Evolutionary conservation across 495 filamentous ascomycete species (phyloP).

Genomic region (Neurospora sp.): DNA sequence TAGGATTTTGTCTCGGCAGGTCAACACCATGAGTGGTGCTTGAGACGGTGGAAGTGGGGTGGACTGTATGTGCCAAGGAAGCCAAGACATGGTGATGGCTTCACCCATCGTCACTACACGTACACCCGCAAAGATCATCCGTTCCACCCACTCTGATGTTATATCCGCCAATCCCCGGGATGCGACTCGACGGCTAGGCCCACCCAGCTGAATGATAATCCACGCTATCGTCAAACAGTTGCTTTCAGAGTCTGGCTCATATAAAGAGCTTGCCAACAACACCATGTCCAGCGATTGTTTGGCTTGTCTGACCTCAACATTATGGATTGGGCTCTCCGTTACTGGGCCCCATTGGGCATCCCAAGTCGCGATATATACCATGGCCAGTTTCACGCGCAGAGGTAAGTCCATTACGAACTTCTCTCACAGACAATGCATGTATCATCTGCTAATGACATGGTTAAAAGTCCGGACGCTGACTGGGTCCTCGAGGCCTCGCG

Average conservation of each 20-base stretch:
- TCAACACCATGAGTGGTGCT: too few relatives aligned
- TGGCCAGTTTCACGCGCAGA: neutral
- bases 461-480: neutral
- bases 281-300: too few relatives aligned
- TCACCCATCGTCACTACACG: neutral
- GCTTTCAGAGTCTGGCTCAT: neutral
- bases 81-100: too few relatives aligned
- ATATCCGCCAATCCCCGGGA: neutral
- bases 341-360: neutral
- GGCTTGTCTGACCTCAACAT: neutral
- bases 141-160: neutral
- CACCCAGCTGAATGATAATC: neutral
- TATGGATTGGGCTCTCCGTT: neutral
- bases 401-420: neutral
- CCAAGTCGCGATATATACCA: neutral
- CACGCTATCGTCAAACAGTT: neutral
- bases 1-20: too few relatives aligned
- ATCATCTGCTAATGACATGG: neutral
- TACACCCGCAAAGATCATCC: neutral
- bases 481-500: slow-evolving; percentile 4
- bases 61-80: too few relatives aligned
- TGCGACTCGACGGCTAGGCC: neutral
- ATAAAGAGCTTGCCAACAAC: neutral
- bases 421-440: neutral
- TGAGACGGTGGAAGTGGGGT: too few relatives aligned